Base-by-base conservation (phyloP, 768 basidiomycete genomes). In the Pluteus cervinus region DNA sequence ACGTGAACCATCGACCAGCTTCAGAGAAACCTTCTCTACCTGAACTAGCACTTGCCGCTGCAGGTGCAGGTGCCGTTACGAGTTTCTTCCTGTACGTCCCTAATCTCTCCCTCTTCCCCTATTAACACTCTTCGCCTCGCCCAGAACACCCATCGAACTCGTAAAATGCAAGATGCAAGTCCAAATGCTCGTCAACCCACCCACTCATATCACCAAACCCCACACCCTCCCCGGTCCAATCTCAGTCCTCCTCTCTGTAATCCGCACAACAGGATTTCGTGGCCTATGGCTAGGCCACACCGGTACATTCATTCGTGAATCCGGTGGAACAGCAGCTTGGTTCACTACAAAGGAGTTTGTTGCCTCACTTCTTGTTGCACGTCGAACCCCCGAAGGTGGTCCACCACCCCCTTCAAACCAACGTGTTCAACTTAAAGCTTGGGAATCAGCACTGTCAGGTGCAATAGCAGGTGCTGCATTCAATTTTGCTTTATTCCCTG, bases 201-300 rank as follows among this genome's bases (percentile, higher is more conserved):
- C 43, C 4, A 33, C 38, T 14, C 14, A 12, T 30, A 45, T 44
- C 7, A 34, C 33, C 12, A 18, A 38, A 3, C 46, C 48, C 8
- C 51, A 44, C 30, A 29, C 36, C 16, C 54, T 56, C 14, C 52
- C 52, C 24, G 57, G 57, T 3, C 57, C 55, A 14, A 52, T 56
- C 26, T 41, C 49, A 12, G 55, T 58, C 4, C 35, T 58, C 37
- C 46, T 44, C 26, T 49, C 53, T 25, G 57, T 58, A 22, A 41
- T 58, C 26, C 55, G 52, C 31, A 58, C 40, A 12, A 49, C 51
- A 16, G 86, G 88, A 20, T 14, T 84, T 4, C 71, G 71, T 15
- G 89, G 86, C 16, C 70, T 92, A 36, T 92, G 86, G 89, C 68
- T 86, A 9, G 86, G 87, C 8, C 87, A 93, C 47, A 85, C 79